phyloP scores from a whole-genome alignment of 129 eudicot species.

The Saussurea involucrata region DNA sequence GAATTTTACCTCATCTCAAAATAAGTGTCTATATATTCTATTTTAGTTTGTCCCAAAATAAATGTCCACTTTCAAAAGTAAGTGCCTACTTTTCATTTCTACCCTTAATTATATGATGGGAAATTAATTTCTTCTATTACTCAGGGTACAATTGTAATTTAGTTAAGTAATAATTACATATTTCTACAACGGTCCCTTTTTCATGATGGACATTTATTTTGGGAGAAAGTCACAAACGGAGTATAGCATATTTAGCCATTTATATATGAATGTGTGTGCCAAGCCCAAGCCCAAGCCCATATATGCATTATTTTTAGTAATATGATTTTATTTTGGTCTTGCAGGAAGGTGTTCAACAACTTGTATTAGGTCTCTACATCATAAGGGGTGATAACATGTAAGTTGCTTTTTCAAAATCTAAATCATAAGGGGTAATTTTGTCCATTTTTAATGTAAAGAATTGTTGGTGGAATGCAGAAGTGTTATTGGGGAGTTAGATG shows the following conservation, averaged over 20 bases:
- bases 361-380: slow-evolving; percentile 86
- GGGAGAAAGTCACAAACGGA: neutral
- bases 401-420: neutral
- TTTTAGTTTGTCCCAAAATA: no score
- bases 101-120: neutral
- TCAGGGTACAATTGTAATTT: neutral
- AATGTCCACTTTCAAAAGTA: no score
- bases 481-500: slow-evolving; percentile 85
- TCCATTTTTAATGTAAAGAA: neutral
- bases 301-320: neutral
- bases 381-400: slow-evolving; percentile 95
- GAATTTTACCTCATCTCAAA: neutral
- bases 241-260: neutral
- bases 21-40: no score
- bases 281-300: no score
- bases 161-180: neutral
- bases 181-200: neutral
- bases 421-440: neutral
- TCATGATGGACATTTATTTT: neutral
- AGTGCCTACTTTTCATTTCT: no score
- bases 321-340: slow-evolving; percentile 7
- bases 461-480: slow-evolving; percentile 49
- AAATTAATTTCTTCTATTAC: neutral
- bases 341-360: slow-evolving; percentile 93
- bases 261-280: no score